phyloP scores from a whole-genome alignment of 352 stramenopile genomes.

The Phytophthora rubi region DNA sequence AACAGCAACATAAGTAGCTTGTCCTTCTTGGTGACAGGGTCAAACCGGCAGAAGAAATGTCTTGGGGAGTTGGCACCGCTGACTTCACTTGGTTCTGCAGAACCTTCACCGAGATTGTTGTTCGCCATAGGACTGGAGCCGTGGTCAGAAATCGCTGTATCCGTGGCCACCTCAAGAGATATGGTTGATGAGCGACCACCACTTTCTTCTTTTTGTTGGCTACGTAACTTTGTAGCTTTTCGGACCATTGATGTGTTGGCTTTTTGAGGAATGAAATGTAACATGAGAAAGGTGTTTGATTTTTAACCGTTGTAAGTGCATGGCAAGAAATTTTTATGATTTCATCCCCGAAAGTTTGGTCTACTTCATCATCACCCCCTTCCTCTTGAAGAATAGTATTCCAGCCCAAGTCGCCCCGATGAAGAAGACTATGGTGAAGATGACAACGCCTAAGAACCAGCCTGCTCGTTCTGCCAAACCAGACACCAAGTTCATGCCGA shows the following conservation, averaged over 20 bases:
- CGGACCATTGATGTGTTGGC: not conserved
- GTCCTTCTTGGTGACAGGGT: conserved; percentile 32
- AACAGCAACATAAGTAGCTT: conserved; percentile 39
- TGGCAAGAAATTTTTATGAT: no score
- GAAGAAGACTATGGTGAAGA: conserved; percentile 40
- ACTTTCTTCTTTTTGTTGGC: not conserved
- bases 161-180: conserved; percentile 2
- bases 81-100: not conserved
- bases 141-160: not conserved
- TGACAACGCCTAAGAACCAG: conserved; percentile 45
- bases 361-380: conserved; percentile 41
- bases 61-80: conserved; percentile 1
- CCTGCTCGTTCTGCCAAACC: conserved; percentile 27
- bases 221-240: not conserved
- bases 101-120: not conserved
- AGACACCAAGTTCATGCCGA: conserved; percentile 47
- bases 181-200: not conserved
- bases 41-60: conserved; percentile 35
- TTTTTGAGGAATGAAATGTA: not conserved
- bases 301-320: not conserved
- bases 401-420: conserved; percentile 30
- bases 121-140: not conserved
- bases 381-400: conserved; percentile 34
- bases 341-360: not conserved
- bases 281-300: no score